Evolutionary conservation across 345 rosid genomes (phyloP).

Genomic region (Melaleuca quinquenervia): DNA sequence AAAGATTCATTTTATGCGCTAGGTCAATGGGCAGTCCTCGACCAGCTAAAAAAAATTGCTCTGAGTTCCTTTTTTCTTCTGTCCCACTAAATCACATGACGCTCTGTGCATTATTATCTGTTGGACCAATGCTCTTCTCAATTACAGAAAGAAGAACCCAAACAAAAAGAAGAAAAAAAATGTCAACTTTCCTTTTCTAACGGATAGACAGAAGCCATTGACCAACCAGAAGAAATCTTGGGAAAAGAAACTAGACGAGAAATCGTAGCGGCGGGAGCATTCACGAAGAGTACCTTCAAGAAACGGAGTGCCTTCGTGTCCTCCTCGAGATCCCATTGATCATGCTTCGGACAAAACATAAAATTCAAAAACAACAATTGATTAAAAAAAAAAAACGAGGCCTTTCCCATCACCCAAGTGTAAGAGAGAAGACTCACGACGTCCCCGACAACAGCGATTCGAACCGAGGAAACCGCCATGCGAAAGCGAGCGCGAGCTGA

Average conservation of each 20-base stretch:
- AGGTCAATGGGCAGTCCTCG: neutral
- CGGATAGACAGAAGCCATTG: neutral
- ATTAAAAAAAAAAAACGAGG: neutral
- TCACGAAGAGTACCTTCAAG: conserved; percentile 32
- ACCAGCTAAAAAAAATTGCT: neutral
- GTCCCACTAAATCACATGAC: neutral
- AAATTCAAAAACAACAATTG: neutral
- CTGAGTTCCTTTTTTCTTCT: neutral
- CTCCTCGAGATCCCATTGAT: conserved; percentile 59
- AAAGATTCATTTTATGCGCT: neutral
- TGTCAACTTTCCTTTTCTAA: neutral
- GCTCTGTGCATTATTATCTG: neutral
- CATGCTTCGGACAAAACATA: conserved; percentile 45
- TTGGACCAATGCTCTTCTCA: neutral
- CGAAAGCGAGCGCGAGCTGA: neutral
- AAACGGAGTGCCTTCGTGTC: conserved; percentile 67
- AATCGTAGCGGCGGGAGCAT: neutral
- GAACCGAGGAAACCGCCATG: conserved; percentile 33
- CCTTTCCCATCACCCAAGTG: neutral
- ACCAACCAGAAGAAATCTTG: neutral
- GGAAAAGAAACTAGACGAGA: neutral
- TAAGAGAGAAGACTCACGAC: conserved; percentile 21
- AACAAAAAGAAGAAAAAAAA: neutral
- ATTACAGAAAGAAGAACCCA: neutral
- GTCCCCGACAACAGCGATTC: conserved; percentile 58